These are phyloP conservation scores for Phyllosticta ampelicida DNA, from an alignment of 2,329 filamentous ascomycete species.

Conservation along the genomic window DNA sequence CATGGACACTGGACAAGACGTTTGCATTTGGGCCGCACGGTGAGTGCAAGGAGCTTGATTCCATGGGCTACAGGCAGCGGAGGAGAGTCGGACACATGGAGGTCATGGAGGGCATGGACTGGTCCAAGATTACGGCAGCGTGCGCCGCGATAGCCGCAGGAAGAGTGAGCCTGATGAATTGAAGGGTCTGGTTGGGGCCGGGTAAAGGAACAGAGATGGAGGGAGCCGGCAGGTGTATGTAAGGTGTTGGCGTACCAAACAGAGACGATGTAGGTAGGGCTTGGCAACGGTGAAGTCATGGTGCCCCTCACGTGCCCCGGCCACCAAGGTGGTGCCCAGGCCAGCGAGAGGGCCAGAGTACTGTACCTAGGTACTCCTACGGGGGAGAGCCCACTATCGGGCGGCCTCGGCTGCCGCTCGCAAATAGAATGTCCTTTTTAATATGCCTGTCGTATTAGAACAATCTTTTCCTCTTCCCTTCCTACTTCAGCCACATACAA, in stretches of 20 bases:
- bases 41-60: constrained; percentile 22
- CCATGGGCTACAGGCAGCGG: constrained; percentile 22
- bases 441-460: neutral
- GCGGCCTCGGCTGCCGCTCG: neutral
- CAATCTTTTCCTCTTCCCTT: neutral
- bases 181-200: neutral
- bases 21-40: constrained; percentile 35
- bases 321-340: neutral
- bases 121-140: constrained; percentile 21
- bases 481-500: no score
- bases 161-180: constrained; percentile 27
- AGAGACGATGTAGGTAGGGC: neutral
- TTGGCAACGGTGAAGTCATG: neutral
- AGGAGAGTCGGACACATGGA: constrained; percentile 24
- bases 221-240: neutral
- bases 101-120: constrained; percentile 21
- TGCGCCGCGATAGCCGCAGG: constrained; percentile 27
- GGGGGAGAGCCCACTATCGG: no score
- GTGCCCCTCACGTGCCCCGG: neutral
- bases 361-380: no score
- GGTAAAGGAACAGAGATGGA: constrained; percentile 2
- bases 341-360: neutral
- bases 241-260: neutral
- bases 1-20: constrained; percentile 25
- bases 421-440: neutral